Evolutionary conservation across 1,284 basidiomycete genomes (phyloP).

Genomic region (Ceratorhiza oryzae-sativae): DNA sequence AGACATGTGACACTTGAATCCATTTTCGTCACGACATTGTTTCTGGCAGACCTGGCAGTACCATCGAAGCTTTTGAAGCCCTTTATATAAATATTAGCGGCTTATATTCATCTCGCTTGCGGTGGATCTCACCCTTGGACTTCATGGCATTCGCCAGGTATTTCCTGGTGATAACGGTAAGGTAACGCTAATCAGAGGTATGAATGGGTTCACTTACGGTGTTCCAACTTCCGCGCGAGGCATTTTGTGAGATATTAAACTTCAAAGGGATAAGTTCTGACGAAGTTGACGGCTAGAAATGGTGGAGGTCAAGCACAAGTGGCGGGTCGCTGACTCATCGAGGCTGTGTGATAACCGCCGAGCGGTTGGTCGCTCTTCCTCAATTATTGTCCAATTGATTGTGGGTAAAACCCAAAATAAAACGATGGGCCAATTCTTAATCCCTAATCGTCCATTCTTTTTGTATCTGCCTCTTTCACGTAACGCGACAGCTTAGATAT

Average conservation of each 20-base stretch:
- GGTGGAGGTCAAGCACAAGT: slow-evolving; percentile 9
- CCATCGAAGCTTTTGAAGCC: slow-evolving; percentile 90
- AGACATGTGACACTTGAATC: slow-evolving; percentile 90
- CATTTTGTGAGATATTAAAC: slow-evolving; percentile 33
- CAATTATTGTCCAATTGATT: no score
- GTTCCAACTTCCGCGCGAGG: slow-evolving; percentile 72
- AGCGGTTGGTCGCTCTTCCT: neutral
- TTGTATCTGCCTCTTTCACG: no score
- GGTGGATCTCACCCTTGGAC: slow-evolving; percentile 69
- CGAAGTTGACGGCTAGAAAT: neutral
- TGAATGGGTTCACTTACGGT: slow-evolving; percentile 52
- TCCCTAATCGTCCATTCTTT: no score
- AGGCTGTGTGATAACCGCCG: neutral
- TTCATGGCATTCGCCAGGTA: slow-evolving; percentile 95
- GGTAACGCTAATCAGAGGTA: neutral
- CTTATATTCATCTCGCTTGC: neutral
- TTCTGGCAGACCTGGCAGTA: slow-evolving; percentile 98
- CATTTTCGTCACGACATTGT: slow-evolving; percentile 96
- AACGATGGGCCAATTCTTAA: no score
- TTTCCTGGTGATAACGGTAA: slow-evolving; percentile 55
- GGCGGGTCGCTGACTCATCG: slow-evolving; percentile 26
- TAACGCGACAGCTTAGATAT: no score
- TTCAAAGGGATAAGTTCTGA: neutral
- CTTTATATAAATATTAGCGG: slow-evolving; percentile 12
- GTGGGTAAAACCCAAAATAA: no score